A percentile compares a stretch with the other conserved stretches of the same genome.
phyloP scores from a whole-genome alignment of 1,284 basidiomycete genomes.

The Tausonia pullulans region DNA sequence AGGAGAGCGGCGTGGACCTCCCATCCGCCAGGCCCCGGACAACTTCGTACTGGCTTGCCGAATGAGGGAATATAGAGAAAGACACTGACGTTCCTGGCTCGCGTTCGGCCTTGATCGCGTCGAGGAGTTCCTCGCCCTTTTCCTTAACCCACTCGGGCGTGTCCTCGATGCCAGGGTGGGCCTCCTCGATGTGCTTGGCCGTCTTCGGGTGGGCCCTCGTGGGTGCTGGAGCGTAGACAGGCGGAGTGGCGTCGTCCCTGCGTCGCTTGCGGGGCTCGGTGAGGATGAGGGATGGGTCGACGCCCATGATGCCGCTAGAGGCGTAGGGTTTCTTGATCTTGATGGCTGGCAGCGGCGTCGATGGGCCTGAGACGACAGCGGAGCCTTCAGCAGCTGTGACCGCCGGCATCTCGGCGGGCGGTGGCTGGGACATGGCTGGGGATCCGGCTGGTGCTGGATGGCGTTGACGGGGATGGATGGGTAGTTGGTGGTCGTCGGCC shows the following conservation, averaged over 20 bases:
- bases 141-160: neutral
- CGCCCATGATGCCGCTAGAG: neutral
- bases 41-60: neutral
- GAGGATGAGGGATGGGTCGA: constrained; percentile 7
- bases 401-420: too few relatives aligned
- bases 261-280: constrained; percentile 9
- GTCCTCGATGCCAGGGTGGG: neutral
- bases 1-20: neutral
- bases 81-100: neutral
- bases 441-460: too few relatives aligned
- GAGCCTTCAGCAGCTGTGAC: too few relatives aligned
- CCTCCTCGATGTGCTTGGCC: neutral
- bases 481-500: too few relatives aligned
- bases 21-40: neutral
- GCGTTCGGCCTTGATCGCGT: neutral
- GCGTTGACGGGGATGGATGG: too few relatives aligned
- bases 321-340: neutral
- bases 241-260: neutral
- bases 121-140: constrained; percentile 5
- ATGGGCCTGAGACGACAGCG: too few relatives aligned
- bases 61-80: neutral
- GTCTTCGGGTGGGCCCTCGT: neutral
- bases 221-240: neutral
- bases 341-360: too few relatives aligned
- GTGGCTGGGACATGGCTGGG: too few relatives aligned